A percentile compares a stretch with the other conserved stretches of the same genome.
Conservation (phyloP, 352 stramenopile genomes). For the Globisporangium megalacanthum region DNA sequence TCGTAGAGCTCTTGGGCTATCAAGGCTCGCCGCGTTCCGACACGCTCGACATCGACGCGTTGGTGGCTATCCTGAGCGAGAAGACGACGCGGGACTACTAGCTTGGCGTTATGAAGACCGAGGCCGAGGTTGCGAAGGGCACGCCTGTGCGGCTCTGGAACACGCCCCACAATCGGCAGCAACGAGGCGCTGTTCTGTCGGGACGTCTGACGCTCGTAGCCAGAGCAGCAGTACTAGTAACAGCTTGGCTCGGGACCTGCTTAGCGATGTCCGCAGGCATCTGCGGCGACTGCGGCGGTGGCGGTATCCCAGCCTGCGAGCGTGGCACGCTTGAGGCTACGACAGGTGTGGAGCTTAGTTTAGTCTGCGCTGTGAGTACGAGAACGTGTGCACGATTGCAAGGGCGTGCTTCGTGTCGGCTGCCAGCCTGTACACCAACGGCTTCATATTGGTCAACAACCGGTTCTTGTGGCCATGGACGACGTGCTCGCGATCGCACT, state of each 20-base stretch:
- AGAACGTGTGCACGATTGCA: slow-evolving; percentile 5
- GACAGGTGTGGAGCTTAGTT: slow-evolving; percentile 5
- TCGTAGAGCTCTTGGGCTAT: slow-evolving; percentile 19
- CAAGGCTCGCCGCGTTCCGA: slow-evolving; percentile 5
- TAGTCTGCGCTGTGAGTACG: slow-evolving; percentile 5
- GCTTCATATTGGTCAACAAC: slow-evolving; percentile 3
- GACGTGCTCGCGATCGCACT: slow-evolving; percentile 10
- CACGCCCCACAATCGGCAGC: background rate
- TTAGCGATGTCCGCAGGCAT: background rate
- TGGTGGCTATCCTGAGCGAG: background rate
- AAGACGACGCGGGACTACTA: slow-evolving; percentile 9
- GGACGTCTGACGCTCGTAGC: background rate
- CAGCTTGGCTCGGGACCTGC: background rate
- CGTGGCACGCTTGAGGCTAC: background rate
- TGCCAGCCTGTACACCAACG: slow-evolving; percentile 8
- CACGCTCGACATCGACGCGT: slow-evolving; percentile 2
- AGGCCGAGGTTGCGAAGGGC: slow-evolving; percentile 1
- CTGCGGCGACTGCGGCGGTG: background rate
- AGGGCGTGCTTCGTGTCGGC: slow-evolving; percentile 4
- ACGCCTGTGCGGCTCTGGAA: slow-evolving; percentile 14
- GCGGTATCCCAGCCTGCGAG: background rate
- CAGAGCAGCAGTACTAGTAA: too few relatives aligned
- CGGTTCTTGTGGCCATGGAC: slow-evolving; percentile 7
- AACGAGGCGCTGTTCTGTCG: slow-evolving; percentile 3
- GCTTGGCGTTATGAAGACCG: slow-evolving; percentile 1